phyloP scores from a whole-genome alignment of 2,329 filamentous ascomycete species.

The Incumbomyces lentus region DNA sequence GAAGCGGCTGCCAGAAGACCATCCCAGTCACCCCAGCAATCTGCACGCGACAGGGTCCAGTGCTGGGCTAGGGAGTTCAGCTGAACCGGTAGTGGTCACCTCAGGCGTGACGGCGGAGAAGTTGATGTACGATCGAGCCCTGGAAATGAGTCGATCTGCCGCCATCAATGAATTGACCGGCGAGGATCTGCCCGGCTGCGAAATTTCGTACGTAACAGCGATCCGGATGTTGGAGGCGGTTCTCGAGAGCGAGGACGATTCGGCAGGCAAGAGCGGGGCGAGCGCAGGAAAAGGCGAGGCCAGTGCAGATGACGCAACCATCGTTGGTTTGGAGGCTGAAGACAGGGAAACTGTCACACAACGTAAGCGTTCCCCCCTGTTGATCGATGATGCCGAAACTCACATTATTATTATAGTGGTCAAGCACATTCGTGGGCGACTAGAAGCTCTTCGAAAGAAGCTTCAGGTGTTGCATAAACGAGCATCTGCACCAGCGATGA shows the following conservation, averaged over 20 bases:
- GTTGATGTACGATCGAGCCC: slow-evolving; percentile 91
- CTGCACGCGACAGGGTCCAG: slow-evolving; percentile 50
- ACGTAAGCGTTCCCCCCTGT: slow-evolving; percentile 30
- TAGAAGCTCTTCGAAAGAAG: slow-evolving; percentile 39
- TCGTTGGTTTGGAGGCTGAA: slow-evolving; percentile 37
- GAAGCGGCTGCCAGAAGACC: slow-evolving; percentile 68
- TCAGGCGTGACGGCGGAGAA: slow-evolving; percentile 89
- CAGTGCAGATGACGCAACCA: slow-evolving; percentile 27
- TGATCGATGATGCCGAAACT: slow-evolving; percentile 18
- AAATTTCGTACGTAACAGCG: slow-evolving; percentile 85
- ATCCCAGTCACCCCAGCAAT: slow-evolving; percentile 77
- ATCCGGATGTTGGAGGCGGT: slow-evolving; percentile 93
- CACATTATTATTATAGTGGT: slow-evolving; percentile 28
- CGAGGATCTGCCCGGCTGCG: slow-evolving; percentile 75
- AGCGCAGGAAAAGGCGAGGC: slow-evolving; percentile 21
- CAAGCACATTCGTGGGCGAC: slow-evolving; percentile 38
- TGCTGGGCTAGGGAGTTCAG: slow-evolving; percentile 51
- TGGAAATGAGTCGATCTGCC: slow-evolving; percentile 91
- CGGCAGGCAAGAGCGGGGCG: slow-evolving; percentile 22
- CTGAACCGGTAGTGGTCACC: slow-evolving; percentile 72
- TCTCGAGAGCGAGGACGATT: slow-evolving; percentile 65
- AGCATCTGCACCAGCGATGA: slow-evolving; percentile 29
- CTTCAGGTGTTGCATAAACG: slow-evolving; percentile 38
- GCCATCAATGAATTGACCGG: slow-evolving; percentile 94
- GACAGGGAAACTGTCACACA: slow-evolving; percentile 41